phyloP scores from a whole-genome alignment of 1,139 yeast species.

The Zhuliangozyma parablackwelliae region DNA sequence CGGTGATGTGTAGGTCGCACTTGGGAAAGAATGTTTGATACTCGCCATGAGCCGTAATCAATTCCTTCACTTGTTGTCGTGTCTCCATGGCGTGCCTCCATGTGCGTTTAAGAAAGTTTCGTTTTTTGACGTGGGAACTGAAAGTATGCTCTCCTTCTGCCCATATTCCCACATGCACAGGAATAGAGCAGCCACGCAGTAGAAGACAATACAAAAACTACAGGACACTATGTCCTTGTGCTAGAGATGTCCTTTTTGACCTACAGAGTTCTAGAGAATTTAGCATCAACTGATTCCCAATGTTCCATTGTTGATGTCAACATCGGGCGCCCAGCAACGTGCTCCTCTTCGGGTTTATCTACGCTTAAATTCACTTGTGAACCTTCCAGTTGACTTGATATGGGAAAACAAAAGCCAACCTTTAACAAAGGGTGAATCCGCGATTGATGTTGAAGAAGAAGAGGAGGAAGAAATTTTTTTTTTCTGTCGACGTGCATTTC shows the following conservation, averaged over 20 bases:
- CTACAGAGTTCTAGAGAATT: too few species aligned
- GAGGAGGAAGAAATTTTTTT: conserved; percentile 2
- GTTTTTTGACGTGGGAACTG: too few species aligned
- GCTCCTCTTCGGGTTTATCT: conserved; percentile 41
- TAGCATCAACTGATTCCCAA: conserved; percentile 57
- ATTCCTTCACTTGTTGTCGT: conserved; percentile 18
- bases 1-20: conserved; percentile 14
- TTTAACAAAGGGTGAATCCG: conserved; percentile 36
- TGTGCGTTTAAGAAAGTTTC: too few species aligned
- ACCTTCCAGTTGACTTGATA: conserved; percentile 16
- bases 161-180: too few species aligned
- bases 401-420: conserved; percentile 16
- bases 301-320: conserved; percentile 43
- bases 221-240: too few species aligned
- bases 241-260: not conserved
- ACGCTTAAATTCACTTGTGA: conserved; percentile 35
- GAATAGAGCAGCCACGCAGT: too few species aligned
- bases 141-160: too few species aligned
- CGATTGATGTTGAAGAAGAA: conserved; percentile 40
- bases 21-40: conserved; percentile 24
- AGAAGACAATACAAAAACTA: too few species aligned
- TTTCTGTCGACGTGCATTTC: not conserved
- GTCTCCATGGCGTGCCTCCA: conserved; percentile 12
- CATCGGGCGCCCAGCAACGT: conserved; percentile 60
- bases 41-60: conserved; percentile 21